Percentiles rank a stretch among this genome's conserved stretches.
phyloP scores from a whole-genome alignment of 2,329 filamentous ascomycete species.

The Alternaria sp. region DNA sequence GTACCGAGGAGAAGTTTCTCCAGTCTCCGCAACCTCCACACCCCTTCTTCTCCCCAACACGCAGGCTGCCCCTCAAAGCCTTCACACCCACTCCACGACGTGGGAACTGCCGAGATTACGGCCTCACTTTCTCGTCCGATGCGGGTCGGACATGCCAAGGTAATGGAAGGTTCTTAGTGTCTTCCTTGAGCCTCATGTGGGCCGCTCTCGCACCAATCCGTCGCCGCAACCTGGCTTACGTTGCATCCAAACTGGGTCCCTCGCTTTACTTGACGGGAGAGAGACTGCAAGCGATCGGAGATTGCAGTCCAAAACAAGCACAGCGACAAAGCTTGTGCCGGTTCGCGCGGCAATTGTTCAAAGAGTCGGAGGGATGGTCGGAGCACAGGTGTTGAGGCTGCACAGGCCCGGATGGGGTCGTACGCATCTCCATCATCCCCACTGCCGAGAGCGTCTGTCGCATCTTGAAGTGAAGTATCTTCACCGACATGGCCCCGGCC shows the following conservation, averaged over 20 bases:
- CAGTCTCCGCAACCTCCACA: slow-evolving; percentile 10
- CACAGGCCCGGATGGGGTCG: slow-evolving; percentile 13
- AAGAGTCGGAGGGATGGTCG: slow-evolving; percentile 15
- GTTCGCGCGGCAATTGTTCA: slow-evolving; percentile 13
- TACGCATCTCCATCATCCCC: slow-evolving; percentile 9
- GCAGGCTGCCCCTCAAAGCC: slow-evolving; percentile 5
- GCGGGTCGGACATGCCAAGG: slow-evolving; percentile 3
- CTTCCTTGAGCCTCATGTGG: slow-evolving; percentile 17
- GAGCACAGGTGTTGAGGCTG: slow-evolving; percentile 12
- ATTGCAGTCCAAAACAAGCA: slow-evolving; percentile 5
- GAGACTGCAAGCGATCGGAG: slow-evolving; percentile 2
- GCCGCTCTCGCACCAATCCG: slow-evolving; percentile 7
- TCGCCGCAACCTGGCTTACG: slow-evolving; percentile 5
- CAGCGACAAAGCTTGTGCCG: slow-evolving; percentile 3
- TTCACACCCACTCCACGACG: slow-evolving; percentile 8
- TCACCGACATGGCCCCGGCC: slow-evolving; percentile 10
- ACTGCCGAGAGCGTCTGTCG: slow-evolving; percentile 13
- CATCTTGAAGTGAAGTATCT: slow-evolving; percentile 5
- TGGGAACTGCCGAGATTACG: slow-evolving; percentile 10
- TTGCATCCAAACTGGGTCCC: slow-evolving; percentile 5
- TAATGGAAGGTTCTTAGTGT: slow-evolving; percentile 12
- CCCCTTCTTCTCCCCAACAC: slow-evolving; percentile 9
- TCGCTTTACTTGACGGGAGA: neutral
- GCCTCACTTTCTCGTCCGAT: slow-evolving; percentile 5
- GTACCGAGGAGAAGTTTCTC: neutral